Conservation (phyloP, 768 basidiomycete species). For the Rhodotorula babjevae region DNA sequence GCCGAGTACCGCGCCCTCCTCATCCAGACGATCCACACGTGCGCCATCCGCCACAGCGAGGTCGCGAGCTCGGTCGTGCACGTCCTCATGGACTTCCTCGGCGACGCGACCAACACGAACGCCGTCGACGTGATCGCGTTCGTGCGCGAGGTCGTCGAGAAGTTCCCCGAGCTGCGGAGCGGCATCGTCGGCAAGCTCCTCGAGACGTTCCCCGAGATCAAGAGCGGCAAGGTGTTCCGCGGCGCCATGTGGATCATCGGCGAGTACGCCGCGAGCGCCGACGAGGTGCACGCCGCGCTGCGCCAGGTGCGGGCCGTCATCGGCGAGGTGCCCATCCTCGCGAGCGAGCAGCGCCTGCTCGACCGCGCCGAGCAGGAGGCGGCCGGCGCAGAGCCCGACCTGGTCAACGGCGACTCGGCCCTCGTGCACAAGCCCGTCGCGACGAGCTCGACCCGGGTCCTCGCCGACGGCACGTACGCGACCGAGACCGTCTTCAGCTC, state of each 20-base stretch:
- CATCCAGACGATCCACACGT: slow-evolving; percentile 94
- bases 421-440: slow-evolving; percentile 54
- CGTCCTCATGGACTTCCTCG: slow-evolving; percentile 69
- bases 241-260: slow-evolving; percentile 98
- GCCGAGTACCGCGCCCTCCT: slow-evolving; percentile 92
- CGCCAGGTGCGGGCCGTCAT: slow-evolving; percentile 74
- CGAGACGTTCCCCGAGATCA: slow-evolving; percentile 74
- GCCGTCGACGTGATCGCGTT: slow-evolving; percentile 91
- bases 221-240: slow-evolving; percentile 93
- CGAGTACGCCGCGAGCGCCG: slow-evolving; percentile 69
- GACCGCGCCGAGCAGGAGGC: slow-evolving; percentile 67
- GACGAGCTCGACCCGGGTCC: slow-evolving; percentile 58
- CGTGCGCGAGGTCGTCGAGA: slow-evolving; percentile 90
- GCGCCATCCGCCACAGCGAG: slow-evolving; percentile 93
- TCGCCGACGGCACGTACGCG: slow-evolving; percentile 96
- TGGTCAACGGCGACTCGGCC: slow-evolving; percentile 47
- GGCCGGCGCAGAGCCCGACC: slow-evolving; percentile 46
- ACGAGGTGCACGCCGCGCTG: slow-evolving; percentile 69
- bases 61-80: slow-evolving; percentile 93
- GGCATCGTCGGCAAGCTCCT: slow-evolving; percentile 82
- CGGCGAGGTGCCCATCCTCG: slow-evolving; percentile 95
- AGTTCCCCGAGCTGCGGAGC: slow-evolving; percentile 79
- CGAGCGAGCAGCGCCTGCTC: slow-evolving; percentile 71
- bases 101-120: slow-evolving; percentile 94
- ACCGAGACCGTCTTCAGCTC: slow-evolving; percentile 83